Evolutionary conservation across 805 yeast genomes (phyloP).

Genomic region (Candida palmyrensis): DNA sequence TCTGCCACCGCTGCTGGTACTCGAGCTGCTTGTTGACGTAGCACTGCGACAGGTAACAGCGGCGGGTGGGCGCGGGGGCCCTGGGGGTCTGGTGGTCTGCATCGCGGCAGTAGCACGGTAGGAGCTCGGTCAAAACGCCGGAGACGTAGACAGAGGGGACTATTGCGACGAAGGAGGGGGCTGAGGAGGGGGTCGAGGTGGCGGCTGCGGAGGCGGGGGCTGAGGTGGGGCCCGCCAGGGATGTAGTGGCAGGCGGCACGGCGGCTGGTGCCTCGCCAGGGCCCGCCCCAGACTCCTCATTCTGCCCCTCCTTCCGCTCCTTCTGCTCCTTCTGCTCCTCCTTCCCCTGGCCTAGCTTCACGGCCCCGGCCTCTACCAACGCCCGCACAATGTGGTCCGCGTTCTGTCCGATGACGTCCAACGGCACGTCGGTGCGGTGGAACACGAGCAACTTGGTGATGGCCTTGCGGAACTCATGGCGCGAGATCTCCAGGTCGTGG

Average conservation of each 20-base stretch:
- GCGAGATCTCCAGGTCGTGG: slow-evolving; percentile 44
- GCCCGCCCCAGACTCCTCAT: no score
- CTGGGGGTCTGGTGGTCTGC: slow-evolving; percentile 9
- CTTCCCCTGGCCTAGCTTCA: slow-evolving; percentile 11
- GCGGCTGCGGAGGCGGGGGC: neutral
- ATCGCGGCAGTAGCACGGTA: slow-evolving; percentile 41
- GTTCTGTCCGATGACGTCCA: slow-evolving; percentile 46
- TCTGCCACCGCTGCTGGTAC: slow-evolving; percentile 18
- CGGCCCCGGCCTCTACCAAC: slow-evolving; percentile 37
- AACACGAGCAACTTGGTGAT: slow-evolving; percentile 47
- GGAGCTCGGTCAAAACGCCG: slow-evolving; percentile 42
- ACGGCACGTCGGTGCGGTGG: slow-evolving; percentile 44
- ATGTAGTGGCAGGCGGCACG: neutral
- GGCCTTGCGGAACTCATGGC: slow-evolving; percentile 48
- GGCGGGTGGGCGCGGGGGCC: slow-evolving; percentile 10
- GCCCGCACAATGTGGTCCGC: slow-evolving; percentile 45
- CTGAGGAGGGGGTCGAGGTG: neutral
- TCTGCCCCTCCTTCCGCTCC: slow-evolving; percentile 3
- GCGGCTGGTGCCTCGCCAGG: slow-evolving; percentile 8
- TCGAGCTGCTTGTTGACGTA: slow-evolving; percentile 26
- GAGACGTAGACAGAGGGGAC: slow-evolving; percentile 10
- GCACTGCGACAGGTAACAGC: slow-evolving; percentile 36
- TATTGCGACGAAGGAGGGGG: neutral
- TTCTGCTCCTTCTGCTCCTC: no score
- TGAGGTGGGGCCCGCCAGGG: neutral